Conservation (phyloP, 768 basidiomycete genomes). For the Tulasnella sp. region DNA sequence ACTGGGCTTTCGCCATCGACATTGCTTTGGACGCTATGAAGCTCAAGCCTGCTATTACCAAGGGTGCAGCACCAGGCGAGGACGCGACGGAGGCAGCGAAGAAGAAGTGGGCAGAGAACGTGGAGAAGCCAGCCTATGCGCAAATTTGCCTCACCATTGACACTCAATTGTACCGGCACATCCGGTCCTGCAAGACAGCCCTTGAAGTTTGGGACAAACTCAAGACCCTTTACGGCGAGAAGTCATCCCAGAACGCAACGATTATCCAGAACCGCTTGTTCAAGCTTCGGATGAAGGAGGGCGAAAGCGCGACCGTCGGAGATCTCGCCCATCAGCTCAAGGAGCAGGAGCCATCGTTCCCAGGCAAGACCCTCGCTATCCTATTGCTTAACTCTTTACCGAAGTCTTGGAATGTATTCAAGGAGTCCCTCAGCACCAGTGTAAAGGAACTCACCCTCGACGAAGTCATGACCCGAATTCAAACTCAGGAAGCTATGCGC, state of each 20-base stretch:
- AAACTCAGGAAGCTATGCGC: neutral
- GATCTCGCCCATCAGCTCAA: neutral
- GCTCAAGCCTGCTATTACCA: neutral
- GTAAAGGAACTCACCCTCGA: neutral
- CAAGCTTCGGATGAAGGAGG: neutral
- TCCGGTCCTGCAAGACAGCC: neutral
- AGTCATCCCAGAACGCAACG: neutral
- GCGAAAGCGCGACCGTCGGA: neutral
- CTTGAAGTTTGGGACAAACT: neutral
- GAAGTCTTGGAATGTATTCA: neutral
- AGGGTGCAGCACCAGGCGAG: neutral
- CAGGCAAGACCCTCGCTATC: neutral
- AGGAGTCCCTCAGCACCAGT: neutral
- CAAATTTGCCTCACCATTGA: neutral
- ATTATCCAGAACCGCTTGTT: neutral
- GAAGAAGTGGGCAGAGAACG: neutral
- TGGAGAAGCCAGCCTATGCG: neutral
- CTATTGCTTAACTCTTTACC: neutral
- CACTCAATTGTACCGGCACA: neutral
- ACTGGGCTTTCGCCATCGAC: neutral
- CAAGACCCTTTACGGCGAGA: neutral
- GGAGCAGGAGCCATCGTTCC: neutral
- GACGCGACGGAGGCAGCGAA: neutral
- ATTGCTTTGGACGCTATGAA: neutral
- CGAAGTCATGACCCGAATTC: neutral